These are phyloP conservation scores for Quercus agrifolia DNA, from an alignment of 306 rosid genomes.

Conservation along the genomic window DNA sequence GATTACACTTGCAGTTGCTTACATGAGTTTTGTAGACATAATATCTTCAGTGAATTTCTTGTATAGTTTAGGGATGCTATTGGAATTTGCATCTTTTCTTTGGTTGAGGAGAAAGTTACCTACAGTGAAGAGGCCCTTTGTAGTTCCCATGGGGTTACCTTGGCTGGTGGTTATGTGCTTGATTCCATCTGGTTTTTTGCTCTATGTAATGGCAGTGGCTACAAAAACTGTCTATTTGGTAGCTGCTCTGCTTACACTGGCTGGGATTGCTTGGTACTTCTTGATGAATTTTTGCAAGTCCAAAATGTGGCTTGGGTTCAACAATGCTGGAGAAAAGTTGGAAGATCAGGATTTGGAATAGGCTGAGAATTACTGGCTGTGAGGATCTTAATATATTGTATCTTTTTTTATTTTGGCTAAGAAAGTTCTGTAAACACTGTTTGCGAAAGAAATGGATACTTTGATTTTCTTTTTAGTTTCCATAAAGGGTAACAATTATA, in stretches of 20 bases:
- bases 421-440: background rate
- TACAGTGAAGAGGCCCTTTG: conserved; percentile 49
- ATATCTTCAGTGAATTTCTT: conserved; percentile 73
- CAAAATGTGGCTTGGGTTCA: conserved; percentile 29
- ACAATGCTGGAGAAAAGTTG: conserved; percentile 11
- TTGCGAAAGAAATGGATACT: background rate
- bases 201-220: conserved; percentile 62
- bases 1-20: conserved; percentile 38
- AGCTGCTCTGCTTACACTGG: conserved; percentile 38
- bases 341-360: conserved; percentile 11
- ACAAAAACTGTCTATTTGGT: conserved; percentile 36
- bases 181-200: conserved; percentile 57
- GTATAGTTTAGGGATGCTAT: conserved; percentile 86
- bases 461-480: background rate
- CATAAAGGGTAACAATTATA: background rate
- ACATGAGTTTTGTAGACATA: conserved; percentile 45
- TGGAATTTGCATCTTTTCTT: conserved; percentile 72
- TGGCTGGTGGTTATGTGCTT: conserved; percentile 61
- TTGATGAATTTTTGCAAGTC: conserved; percentile 28
- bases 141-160: conserved; percentile 51
- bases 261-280: conserved; percentile 36
- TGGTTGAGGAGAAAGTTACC: conserved; percentile 58
- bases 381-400: background rate
- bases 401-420: background rate
- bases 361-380: background rate